Evolutionary conservation across 345 rosid species (phyloP).

Genomic region (Populus deltoides): DNA sequence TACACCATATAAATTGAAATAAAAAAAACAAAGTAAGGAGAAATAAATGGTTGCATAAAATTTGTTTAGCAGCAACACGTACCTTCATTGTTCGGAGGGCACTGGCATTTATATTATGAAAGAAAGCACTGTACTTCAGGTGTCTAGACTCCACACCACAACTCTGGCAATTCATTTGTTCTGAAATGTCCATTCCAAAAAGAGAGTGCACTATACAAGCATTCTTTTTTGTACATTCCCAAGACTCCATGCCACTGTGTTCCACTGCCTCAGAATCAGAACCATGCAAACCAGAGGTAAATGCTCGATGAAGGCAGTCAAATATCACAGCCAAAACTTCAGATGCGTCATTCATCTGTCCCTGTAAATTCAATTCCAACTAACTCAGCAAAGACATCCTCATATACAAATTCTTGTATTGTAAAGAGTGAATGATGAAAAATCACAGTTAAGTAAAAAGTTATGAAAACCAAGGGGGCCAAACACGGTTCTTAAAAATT

Average conservation of each 20-base stretch:
- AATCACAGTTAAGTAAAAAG: background rate
- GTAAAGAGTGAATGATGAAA: background rate
- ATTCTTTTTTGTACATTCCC: constrained; percentile 74
- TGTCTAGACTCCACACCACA: constrained; percentile 86
- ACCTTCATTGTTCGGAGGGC: constrained; percentile 90
- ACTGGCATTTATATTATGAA: constrained; percentile 89
- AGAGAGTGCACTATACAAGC: constrained; percentile 80
- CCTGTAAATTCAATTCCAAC: constrained; percentile 50
- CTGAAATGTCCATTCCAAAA: constrained; percentile 87
- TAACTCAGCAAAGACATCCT: constrained; percentile 13
- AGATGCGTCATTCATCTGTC: constrained; percentile 98
- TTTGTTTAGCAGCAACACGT: constrained; percentile 6
- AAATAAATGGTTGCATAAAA: background rate
- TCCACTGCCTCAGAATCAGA: constrained; percentile 63
- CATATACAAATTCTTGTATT: background rate
- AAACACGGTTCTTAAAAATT: constrained; percentile 20
- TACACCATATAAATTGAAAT: background rate
- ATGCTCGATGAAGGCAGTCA: constrained; percentile 87
- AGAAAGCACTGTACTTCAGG: constrained; percentile 86
- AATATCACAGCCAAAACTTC: constrained; percentile 89
- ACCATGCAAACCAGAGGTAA: constrained; percentile 49
- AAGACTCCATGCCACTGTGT: constrained; percentile 56
- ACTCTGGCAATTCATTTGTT: constrained; percentile 71
- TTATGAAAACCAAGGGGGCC: background rate
- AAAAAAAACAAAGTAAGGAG: background rate